Evolutionary conservation across 2,329 filamentous ascomycete species (phyloP).

Genomic region (Phaeosphaeria sp.): DNA sequence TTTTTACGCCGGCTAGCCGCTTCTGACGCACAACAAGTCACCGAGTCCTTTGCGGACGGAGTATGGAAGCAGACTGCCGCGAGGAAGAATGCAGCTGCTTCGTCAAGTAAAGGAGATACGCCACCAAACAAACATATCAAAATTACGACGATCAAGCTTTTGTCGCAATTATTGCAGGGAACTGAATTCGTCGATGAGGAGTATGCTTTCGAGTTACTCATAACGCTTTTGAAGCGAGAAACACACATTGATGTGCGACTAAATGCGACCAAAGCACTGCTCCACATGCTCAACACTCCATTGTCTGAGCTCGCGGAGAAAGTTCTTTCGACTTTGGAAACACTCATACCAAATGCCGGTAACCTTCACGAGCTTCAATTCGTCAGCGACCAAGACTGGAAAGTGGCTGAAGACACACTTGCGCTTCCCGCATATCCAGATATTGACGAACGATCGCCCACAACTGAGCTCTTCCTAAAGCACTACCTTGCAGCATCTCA

Average conservation of each 20-base stretch:
- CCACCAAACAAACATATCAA: constrained; percentile 33
- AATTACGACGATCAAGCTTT: constrained; percentile 52
- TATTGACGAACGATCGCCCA: constrained; percentile 4
- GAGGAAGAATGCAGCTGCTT: background rate
- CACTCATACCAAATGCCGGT: constrained; percentile 40
- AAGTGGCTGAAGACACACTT: constrained; percentile 19
- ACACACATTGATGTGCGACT: constrained; percentile 49
- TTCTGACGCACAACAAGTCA: constrained; percentile 33
- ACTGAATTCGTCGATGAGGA: constrained; percentile 42
- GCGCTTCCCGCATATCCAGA: constrained; percentile 13
- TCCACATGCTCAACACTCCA: constrained; percentile 30
- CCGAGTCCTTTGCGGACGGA: constrained; percentile 34
- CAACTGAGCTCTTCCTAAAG: constrained; percentile 11
- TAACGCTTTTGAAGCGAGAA: constrained; percentile 32
- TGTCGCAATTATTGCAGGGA: constrained; percentile 48
- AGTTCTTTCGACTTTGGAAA: constrained; percentile 33
- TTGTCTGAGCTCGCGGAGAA: constrained; percentile 10
- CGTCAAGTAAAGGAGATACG: background rate
- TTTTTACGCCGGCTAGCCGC: constrained; percentile 45
- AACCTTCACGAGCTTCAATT: constrained; percentile 44
- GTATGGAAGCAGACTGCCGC: constrained; percentile 39
- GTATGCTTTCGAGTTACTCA: constrained; percentile 38
- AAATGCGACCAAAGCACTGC: constrained; percentile 42
- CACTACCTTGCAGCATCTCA: background rate
- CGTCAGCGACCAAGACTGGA: constrained; percentile 42